Evolutionary conservation across 2,329 filamentous ascomycete species (phyloP).

Genomic region (Botrytis tulipae): DNA sequence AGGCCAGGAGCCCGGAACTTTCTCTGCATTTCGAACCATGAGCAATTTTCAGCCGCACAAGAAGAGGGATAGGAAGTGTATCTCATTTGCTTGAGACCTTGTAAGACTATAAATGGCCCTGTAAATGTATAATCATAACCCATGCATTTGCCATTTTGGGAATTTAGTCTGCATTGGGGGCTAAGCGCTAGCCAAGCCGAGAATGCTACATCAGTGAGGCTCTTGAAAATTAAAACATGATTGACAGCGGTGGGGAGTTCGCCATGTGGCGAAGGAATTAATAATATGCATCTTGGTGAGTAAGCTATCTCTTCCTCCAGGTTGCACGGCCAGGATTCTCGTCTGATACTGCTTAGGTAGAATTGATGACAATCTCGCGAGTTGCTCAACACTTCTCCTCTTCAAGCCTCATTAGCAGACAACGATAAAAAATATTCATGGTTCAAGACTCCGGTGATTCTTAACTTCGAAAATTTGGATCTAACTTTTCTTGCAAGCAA

Average conservation of each 20-base stretch:
- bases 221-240: not conserved
- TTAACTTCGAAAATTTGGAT: not conserved
- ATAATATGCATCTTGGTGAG: not conserved
- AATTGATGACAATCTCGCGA: too few relatives aligned
- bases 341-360: too few relatives aligned
- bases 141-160: not conserved
- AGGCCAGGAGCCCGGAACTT: not conserved
- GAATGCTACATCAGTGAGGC: not conserved
- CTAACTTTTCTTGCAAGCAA: not conserved
- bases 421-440: not conserved
- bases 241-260: not conserved
- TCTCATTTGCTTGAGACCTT: not conserved
- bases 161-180: not conserved
- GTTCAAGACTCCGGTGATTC: not conserved
- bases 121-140: not conserved
- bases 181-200: not conserved
- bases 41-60: not conserved
- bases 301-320: not conserved
- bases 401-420: not conserved
- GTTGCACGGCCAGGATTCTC: not conserved
- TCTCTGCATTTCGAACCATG: not conserved
- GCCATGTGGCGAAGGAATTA: not conserved
- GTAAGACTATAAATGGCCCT: not conserved
- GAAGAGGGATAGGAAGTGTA: not conserved
- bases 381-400: not conserved